phyloP scores from a whole-genome alignment of 176 grass and related monocot species.

The Musa troglodytarum region DNA sequence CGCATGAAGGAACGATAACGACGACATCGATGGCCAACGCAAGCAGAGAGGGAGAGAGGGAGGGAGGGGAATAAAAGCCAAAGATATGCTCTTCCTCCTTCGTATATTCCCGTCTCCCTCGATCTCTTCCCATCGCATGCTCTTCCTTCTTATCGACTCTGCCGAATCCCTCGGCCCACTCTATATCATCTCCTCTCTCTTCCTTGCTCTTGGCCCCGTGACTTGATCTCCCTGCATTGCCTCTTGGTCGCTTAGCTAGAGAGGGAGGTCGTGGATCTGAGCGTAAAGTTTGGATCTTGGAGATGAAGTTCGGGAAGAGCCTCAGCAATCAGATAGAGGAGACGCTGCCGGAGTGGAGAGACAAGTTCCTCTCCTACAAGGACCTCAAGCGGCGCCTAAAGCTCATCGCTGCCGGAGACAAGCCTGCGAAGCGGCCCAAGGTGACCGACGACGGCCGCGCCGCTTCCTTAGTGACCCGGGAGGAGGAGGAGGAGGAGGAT shows the following conservation, averaged over 20 bases:
- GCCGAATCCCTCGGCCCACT: background rate
- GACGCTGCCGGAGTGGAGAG: slow-evolving; percentile 94
- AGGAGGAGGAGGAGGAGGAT: slow-evolving; percentile 48
- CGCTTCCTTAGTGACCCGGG: background rate
- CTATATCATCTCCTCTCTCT: background rate
- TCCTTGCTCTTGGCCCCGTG: background rate
- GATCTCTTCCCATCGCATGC: background rate
- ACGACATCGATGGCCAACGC: background rate
- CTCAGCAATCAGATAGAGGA: slow-evolving; percentile 92
- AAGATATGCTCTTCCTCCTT: background rate
- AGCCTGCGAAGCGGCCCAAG: slow-evolving; percentile 42
- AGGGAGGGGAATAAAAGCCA: background rate
- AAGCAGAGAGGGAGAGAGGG: background rate
- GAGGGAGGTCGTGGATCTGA: background rate
- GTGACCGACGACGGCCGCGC: slow-evolving; percentile 9
- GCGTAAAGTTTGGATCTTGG: background rate
- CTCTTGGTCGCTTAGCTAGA: background rate
- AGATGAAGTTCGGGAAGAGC: slow-evolving; percentile 97
- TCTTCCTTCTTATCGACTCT: background rate
- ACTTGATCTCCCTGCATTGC: background rate
- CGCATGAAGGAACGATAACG: too few relatives aligned
- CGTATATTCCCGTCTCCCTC: background rate
- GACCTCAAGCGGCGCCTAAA: slow-evolving; percentile 93
- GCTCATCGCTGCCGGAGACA: slow-evolving; percentile 32
- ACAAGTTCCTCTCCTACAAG: slow-evolving; percentile 97